phyloP scores from a whole-genome alignment of 495 filamentous ascomycete genomes.

The Xylaria scruposa region DNA sequence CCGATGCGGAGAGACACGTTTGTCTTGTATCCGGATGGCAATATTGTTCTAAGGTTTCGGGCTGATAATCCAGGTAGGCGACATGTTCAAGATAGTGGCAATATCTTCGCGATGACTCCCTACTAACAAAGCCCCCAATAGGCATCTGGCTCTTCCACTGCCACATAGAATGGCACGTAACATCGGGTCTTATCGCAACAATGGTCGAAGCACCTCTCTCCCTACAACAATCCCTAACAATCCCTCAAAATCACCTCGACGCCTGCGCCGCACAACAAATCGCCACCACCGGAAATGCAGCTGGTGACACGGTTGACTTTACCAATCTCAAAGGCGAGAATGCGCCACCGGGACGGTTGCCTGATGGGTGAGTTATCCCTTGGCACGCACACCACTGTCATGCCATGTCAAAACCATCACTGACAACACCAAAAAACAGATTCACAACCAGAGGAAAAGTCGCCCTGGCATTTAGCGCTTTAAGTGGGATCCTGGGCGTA shows the following conservation, averaged over 20 bases:
- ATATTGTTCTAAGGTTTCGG: conserved; percentile 71
- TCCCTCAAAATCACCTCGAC: conserved; percentile 68
- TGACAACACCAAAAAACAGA: conserved; percentile 31
- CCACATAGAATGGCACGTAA: conserved; percentile 75
- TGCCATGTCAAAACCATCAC: neutral
- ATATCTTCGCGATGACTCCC: no score
- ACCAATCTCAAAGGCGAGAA: conserved; percentile 71
- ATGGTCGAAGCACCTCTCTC: conserved; percentile 66
- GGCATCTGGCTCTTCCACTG: conserved; percentile 78
- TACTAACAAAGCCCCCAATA: no score
- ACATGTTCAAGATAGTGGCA: no score
- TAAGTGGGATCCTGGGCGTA: conserved; percentile 77
- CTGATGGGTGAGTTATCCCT: conserved; percentile 57
- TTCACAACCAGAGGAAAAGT: conserved; percentile 77
- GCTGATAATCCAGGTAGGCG: conserved; percentile 72
- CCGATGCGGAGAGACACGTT: conserved; percentile 66
- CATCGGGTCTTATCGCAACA: conserved; percentile 70
- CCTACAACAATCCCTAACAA: conserved; percentile 64
- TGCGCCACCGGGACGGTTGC: conserved; percentile 60
- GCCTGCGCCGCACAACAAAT: conserved; percentile 61
- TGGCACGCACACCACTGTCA: neutral
- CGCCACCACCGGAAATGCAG: conserved; percentile 73
- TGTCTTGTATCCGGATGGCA: conserved; percentile 59
- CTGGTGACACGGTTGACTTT: conserved; percentile 68
- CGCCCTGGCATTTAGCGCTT: conserved; percentile 72